Evolutionary conservation across 2,329 filamentous ascomycete species (phyloP), one percentile per base, ranked within the genome.

Genomic region (Phaeosphaeria sp.): DNA sequence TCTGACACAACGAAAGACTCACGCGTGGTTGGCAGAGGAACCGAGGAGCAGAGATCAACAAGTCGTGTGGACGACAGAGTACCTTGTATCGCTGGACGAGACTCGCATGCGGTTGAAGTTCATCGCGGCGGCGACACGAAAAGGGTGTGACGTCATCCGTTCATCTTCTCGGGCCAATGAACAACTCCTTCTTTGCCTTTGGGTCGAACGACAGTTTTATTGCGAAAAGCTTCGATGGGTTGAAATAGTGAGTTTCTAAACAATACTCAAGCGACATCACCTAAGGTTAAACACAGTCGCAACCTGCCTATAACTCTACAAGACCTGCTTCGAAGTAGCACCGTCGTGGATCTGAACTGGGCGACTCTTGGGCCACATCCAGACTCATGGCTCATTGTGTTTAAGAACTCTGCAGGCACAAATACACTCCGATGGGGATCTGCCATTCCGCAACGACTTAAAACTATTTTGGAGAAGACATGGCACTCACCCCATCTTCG

Each of bases 311-410:
- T 60, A 13, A 58, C 66, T 7, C 66, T 77, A 23, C 64, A 66
- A 36, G 46, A 66, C n/a, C 60, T 75, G 17, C 60, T 77, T 17
- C 50, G 58, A 10, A 55, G 61, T 13, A 70, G 65, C 27, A 68
- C 63, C 13, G 63, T 73, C 18, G 50, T 61, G 42, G 68, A 73
- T 27, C 64, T 74, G 1, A 59, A 76, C 50, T 76, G 73, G 73
- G 73, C 72, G 15, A 63, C 66, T 2, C 55, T 76, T 5, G 73
- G 74, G 9, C 61, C 69, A 1, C 49, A 60, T 1, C 21, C 61
- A n/a, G 69, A 76, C 36, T 75, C 73, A 20, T 77, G 74, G 74
- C 55, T 76, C 1, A 58, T 76, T 2, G 71, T 64, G 44, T 74
- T 67, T 62, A 73, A 69, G 61, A 72, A 75, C 46, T 25, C 59